Evolutionary conservation across 345 rosid species (phyloP).

Genomic region (Pugionium cornutum): DNA sequence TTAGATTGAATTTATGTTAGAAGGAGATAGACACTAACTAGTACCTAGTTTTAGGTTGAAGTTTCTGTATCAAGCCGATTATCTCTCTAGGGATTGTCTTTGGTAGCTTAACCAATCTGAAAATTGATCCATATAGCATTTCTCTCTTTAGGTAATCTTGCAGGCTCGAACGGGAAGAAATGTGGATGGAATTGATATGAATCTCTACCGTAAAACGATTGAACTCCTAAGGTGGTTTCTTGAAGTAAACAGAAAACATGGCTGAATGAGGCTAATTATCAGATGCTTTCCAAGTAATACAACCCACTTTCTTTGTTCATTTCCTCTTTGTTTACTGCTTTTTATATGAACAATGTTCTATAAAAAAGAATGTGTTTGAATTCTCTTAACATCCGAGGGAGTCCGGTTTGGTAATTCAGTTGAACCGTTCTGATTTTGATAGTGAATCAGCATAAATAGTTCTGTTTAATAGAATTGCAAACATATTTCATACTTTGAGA

Average conservation of each 20-base stretch:
- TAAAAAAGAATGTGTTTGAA: constrained; percentile 2
- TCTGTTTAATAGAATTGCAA: too few relatives aligned
- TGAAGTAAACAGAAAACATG: constrained; percentile 17
- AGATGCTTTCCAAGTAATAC: too few relatives aligned
- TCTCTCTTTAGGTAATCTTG: constrained; percentile 55
- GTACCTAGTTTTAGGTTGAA: too few relatives aligned
- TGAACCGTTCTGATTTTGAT: neutral
- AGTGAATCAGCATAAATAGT: neutral
- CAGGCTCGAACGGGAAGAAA: constrained; percentile 80
- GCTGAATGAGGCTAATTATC: constrained; percentile 11
- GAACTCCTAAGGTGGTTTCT: constrained; percentile 64
- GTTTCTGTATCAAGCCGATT: neutral
- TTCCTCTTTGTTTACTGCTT: neutral
- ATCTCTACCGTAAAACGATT: constrained; percentile 65
- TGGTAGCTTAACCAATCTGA: neutral
- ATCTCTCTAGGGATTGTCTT: neutral
- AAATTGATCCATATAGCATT: constrained; percentile 4
- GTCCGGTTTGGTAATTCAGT: neutral
- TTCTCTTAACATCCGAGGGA: neutral
- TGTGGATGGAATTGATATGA: constrained; percentile 77
- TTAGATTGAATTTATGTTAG: too few relatives aligned
- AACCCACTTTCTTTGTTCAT: constrained; percentile 8
- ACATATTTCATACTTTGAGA: too few relatives aligned
- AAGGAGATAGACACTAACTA: neutral
- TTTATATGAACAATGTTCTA: neutral